These are phyloP conservation scores for Penicillium sp. DNA, from an alignment of 2,329 filamentous ascomycete genomes.

Conservation along the genomic window DNA sequence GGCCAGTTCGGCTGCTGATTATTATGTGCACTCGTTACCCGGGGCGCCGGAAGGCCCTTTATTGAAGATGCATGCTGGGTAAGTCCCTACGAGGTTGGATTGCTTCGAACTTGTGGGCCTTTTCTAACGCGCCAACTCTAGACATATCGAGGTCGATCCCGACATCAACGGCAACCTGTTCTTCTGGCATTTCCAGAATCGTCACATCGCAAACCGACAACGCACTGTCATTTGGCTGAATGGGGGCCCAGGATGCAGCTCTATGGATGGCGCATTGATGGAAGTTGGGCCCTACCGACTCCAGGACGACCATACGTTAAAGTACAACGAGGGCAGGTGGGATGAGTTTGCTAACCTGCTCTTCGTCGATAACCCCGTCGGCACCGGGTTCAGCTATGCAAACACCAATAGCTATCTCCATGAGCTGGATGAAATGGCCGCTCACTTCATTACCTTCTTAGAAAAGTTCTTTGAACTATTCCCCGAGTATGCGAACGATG, in stretches of 20 bases:
- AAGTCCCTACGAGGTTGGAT: slow-evolving; percentile 39
- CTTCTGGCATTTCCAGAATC: slow-evolving; percentile 97
- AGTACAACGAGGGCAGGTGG: slow-evolving; percentile 93
- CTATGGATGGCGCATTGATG: slow-evolving; percentile 94
- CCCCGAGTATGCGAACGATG: slow-evolving; percentile 85
- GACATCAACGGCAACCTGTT: slow-evolving; percentile 91
- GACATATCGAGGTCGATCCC: slow-evolving; percentile 85
- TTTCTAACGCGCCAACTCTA: slow-evolving; percentile 39
- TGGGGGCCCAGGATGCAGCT: slow-evolving; percentile 94
- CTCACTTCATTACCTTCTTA: slow-evolving; percentile 82
- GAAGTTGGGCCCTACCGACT: slow-evolving; percentile 92
- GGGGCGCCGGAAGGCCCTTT: slow-evolving; percentile 76
- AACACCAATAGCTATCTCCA: slow-evolving; percentile 83
- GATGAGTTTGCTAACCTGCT: slow-evolving; percentile 96
- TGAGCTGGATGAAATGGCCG: slow-evolving; percentile 84
- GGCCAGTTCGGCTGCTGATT: slow-evolving; percentile 71
- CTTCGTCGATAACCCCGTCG: slow-evolving; percentile 96
- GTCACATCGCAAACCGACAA: slow-evolving; percentile 88
- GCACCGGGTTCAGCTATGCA: slow-evolving; percentile 94
- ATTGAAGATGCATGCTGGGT: slow-evolving; percentile 98
- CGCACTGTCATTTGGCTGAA: slow-evolving; percentile 96
- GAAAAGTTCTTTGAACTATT: slow-evolving; percentile 91
- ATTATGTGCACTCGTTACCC: slow-evolving; percentile 82
- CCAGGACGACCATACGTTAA: slow-evolving; percentile 68
- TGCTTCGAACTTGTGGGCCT: not conserved